Percentiles rank a stretch among this genome's conserved stretches.
Evolutionary conservation across 2,329 filamentous ascomycete species (phyloP).

Genomic region (Blumeria hordei): DNA sequence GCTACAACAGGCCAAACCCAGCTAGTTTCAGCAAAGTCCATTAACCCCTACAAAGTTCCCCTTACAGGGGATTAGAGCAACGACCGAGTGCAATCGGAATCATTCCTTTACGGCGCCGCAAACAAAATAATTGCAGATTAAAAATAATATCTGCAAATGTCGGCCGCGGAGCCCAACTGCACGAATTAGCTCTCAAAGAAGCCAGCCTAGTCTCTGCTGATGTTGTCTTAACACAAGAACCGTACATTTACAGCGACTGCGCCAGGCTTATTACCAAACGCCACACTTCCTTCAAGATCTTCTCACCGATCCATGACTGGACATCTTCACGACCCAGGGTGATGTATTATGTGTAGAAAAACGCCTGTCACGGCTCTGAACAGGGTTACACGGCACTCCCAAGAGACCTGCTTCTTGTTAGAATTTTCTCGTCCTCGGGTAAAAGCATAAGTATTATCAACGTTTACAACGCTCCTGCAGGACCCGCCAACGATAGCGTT

Average conservation of each 20-base stretch:
- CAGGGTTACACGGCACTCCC: not conserved
- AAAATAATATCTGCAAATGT: not conserved
- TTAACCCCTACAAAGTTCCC: not conserved
- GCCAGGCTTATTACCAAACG: not conserved
- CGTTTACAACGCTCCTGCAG: not conserved
- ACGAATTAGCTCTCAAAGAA: not conserved
- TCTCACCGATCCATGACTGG: not conserved
- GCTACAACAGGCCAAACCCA: no score
- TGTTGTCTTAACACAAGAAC: not conserved
- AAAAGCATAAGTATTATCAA: not conserved
- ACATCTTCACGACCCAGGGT: not conserved
- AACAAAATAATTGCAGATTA: not conserved
- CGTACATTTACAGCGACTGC: not conserved
- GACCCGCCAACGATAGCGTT: not conserved
- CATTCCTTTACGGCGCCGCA: no score
- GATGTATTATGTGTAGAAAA: not conserved
- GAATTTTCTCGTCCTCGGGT: not conserved
- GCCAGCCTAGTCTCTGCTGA: not conserved
- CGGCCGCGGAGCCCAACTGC: not conserved
- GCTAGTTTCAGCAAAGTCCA: not conserved
- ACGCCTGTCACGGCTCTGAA: not conserved
- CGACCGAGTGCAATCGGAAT: not conserved
- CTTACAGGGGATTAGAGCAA: not conserved
- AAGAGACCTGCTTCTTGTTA: not conserved
- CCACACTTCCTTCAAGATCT: not conserved